Evolutionary conservation across 805 yeast species (phyloP).

Genomic region (Komagataella ulmi): DNA sequence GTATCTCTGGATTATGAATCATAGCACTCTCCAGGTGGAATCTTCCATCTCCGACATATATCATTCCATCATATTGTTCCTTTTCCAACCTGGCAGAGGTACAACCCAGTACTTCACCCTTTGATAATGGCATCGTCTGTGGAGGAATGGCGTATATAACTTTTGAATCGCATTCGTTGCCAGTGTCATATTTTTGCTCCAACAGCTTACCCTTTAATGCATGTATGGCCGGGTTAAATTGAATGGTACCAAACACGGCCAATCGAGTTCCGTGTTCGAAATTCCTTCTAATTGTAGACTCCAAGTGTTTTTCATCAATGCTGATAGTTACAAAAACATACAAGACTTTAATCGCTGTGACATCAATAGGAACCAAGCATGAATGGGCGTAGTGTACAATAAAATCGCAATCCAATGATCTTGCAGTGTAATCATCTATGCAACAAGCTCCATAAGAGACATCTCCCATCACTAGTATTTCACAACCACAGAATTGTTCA

Average conservation of each 20-base stretch:
- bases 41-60: conserved; percentile 92
- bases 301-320: conserved; percentile 71
- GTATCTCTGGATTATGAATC: conserved; percentile 91
- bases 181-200: conserved; percentile 8
- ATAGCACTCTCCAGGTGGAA: conserved; percentile 92
- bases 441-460: conserved; percentile 98
- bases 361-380: conserved; percentile 89
- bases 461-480: conserved; percentile 94
- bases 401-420: conserved; percentile 86
- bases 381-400: conserved; percentile 96
- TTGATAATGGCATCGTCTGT: conserved; percentile 83
- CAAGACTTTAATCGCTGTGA: conserved; percentile 82
- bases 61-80: conserved; percentile 60
- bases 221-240: conserved; percentile 91
- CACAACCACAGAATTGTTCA: conserved; percentile 81
- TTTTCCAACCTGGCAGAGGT: conserved; percentile 74
- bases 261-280: conserved; percentile 50
- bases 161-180: conserved; percentile 13
- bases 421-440: conserved; percentile 91
- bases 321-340: conserved; percentile 90
- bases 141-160: conserved; percentile 66
- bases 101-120: conserved; percentile 94
- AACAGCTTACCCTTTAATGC: conserved; percentile 51
- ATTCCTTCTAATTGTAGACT: conserved; percentile 63
- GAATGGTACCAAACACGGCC: conserved; percentile 92